These are phyloP conservation scores for Penicillium aurantiogriseum DNA, from an alignment of 2,329 filamentous ascomycete genomes.

Conservation along the genomic window DNA sequence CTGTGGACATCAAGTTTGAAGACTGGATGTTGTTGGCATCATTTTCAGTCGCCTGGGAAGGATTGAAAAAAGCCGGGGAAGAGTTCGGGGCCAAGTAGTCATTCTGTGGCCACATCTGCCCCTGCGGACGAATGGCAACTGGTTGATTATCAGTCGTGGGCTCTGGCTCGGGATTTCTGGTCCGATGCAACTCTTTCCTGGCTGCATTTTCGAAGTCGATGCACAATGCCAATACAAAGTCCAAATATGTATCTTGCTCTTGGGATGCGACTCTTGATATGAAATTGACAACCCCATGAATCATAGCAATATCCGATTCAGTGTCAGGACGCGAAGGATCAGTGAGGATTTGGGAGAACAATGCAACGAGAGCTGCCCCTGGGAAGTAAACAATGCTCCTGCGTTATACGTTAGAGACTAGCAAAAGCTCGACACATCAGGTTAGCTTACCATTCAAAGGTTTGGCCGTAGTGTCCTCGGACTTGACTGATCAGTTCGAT, in stretches of 20 bases:
- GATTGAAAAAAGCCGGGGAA: background rate
- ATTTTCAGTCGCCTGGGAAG: background rate
- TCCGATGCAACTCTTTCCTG: background rate
- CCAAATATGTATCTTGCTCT: conserved; percentile 7
- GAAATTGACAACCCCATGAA: background rate
- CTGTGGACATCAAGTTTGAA: background rate
- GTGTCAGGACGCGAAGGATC: background rate
- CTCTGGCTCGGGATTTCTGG: background rate
- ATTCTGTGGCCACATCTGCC: background rate
- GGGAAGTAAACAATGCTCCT: conserved; percentile 5
- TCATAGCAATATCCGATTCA: background rate
- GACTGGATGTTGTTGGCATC: background rate
- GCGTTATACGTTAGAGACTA: background rate
- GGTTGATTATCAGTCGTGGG: background rate
- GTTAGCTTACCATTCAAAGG: conserved; percentile 1
- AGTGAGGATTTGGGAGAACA: background rate
- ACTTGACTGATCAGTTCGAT: conserved; percentile 4
- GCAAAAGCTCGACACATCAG: background rate
- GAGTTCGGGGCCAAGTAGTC: background rate
- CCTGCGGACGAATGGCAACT: background rate
- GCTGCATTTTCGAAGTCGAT: background rate
- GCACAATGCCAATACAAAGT: conserved; percentile 2
- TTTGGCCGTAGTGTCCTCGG: background rate
- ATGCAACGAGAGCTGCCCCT: background rate
- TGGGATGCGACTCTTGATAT: conserved; percentile 3